Base-by-base conservation (phyloP, 2,329 filamentous ascomycete species). In the Cordyceps javanica region DNA sequence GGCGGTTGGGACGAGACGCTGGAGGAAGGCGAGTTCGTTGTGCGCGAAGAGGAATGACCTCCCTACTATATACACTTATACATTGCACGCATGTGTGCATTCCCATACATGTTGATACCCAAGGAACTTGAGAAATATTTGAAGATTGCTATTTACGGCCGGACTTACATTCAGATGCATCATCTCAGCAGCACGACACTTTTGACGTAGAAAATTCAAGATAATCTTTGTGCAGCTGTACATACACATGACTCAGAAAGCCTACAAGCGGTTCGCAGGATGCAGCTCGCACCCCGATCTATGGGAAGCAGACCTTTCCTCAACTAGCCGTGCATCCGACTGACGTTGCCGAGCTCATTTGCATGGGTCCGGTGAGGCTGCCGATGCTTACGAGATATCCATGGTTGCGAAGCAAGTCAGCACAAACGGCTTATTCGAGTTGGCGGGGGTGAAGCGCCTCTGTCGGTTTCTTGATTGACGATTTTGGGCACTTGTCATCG, bases 1-100 rank as follows among this genome's bases (percentile, higher is more conserved):
- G 91, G 89, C n/a, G 93, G 91, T 1, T 96, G 92, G 90, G 91
- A 96, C 64, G 91, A 95, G 72, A 77, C 82, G 61, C 75, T 88
- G 45, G 84, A 87, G 68, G 80, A 82, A 45, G 75, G 78, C 23
- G 79, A 79, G 13, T 75, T 83, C 7, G 79, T 0, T 72, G 73
- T 50, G 73, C 73, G 41, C 79, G n/a, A n/a, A n/a, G 68, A 69
- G 53, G 34, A 48, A 28, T 53, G 26, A 49, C 8, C 30, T 8
- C 14, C 13, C 30, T 11, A 14, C 19, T 28, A 50, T 30, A 42
- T 26, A 51, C 14, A 44, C 28, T 23, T 32, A 54, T 51, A 25
- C 45, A n/a, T 23, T 41, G 53, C 53, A 39, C 44, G 28, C 14
- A 34, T 34, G 19, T 34, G 39, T 45, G 30, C 53, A 19, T 30